phyloP scores from a whole-genome alignment of 129 eudicot species.

The Pulicaria dysenterica region DNA sequence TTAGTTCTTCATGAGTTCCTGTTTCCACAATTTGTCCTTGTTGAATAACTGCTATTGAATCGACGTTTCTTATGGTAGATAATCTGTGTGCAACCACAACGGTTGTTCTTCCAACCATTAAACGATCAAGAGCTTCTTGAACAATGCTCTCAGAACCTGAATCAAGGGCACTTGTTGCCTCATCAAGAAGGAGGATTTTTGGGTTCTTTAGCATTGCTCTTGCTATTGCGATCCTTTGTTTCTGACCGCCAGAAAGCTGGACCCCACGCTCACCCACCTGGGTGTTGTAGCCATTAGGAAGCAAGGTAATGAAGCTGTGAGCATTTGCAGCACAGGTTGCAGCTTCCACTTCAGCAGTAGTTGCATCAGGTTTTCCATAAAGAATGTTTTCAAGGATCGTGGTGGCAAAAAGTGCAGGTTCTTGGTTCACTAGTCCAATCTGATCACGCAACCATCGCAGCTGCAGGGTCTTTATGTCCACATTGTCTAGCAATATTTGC shows the following conservation, averaged over 20 bases:
- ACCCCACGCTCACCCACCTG: slow-evolving; percentile 98
- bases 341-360: slow-evolving; percentile 82
- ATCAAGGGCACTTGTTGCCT: slow-evolving; percentile 96
- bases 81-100: slow-evolving; percentile 96
- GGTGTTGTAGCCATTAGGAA: slow-evolving; percentile 92
- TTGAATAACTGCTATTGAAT: slow-evolving; percentile 85
- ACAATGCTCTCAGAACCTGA: slow-evolving; percentile 92
- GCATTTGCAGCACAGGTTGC: slow-evolving; percentile 94
- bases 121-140: slow-evolving; percentile 94
- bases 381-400: slow-evolving; percentile 95
- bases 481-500: slow-evolving; percentile 79
- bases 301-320: slow-evolving; percentile 86
- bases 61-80: slow-evolving; percentile 92
- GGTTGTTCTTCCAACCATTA: slow-evolving; percentile 93
- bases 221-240: slow-evolving; percentile 94
- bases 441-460: slow-evolving; percentile 89
- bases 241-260: slow-evolving; percentile 97
- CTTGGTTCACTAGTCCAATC: slow-evolving; percentile 96
- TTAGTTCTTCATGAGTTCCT: slow-evolving; percentile 91
- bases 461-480: slow-evolving; percentile 81
- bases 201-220: slow-evolving; percentile 97
- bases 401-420: slow-evolving; percentile 98
- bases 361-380: slow-evolving; percentile 87
- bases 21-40: slow-evolving; percentile 94
- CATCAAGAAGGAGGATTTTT: slow-evolving; percentile 88